Conservation (phyloP, 2,329 filamentous ascomycete genomes). For the Sclerotiophoma versabilis region DNA sequence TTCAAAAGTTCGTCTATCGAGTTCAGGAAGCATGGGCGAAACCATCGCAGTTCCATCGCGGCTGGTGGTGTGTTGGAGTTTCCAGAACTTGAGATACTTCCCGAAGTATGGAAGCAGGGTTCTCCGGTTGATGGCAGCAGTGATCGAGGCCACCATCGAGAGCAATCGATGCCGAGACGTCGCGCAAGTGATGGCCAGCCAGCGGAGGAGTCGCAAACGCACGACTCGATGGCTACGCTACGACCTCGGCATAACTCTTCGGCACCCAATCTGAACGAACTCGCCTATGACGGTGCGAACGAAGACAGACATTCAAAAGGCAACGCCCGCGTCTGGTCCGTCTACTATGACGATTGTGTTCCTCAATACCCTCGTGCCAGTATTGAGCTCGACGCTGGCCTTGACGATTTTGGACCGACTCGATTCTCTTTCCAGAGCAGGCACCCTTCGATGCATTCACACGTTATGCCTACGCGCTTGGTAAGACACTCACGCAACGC, state of each 20-base stretch:
- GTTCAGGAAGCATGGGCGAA: constrained; percentile 50
- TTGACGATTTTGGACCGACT: constrained; percentile 24
- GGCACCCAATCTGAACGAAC: constrained; percentile 27
- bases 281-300: constrained; percentile 20
- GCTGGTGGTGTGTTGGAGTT: constrained; percentile 53
- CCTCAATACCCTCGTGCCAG: constrained; percentile 37
- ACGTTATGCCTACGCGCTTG: constrained; percentile 20
- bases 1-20: constrained; percentile 51
- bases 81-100: constrained; percentile 57
- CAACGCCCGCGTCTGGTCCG: constrained; percentile 43
- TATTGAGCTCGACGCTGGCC: constrained; percentile 19
- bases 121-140: constrained; percentile 14
- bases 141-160: background rate
- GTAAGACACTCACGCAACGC: constrained; percentile 28
- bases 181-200: constrained; percentile 13
- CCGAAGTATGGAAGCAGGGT: constrained; percentile 42
- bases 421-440: constrained; percentile 32
- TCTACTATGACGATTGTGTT: constrained; percentile 47
- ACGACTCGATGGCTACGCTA: constrained; percentile 35
- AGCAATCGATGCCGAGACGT: background rate
- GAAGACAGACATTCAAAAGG: constrained; percentile 23
- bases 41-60: constrained; percentile 54
- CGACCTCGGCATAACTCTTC: constrained; percentile 34
- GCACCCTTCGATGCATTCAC: constrained; percentile 22
- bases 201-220: constrained; percentile 21